These are phyloP conservation scores for Tetradesmus lagerheimii DNA, from an alignment of 139 green algal genomes.

Conservation along the genomic window DNA sequence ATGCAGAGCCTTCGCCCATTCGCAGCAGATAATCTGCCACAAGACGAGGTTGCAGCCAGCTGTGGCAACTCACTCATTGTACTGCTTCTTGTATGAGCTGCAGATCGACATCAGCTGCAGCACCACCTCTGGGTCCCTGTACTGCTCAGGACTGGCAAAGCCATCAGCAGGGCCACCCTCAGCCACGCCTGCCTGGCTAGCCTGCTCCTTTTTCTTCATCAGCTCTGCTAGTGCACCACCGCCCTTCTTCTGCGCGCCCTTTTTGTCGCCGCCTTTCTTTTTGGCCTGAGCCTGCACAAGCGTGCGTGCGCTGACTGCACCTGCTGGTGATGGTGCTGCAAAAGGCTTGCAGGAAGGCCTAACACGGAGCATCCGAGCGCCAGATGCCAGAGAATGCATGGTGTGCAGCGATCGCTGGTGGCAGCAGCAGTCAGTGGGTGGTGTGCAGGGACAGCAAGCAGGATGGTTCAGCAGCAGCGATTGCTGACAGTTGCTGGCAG, in stretches of 20 bases:
- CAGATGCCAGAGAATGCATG: neutral
- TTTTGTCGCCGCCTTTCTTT: constrained; percentile 36
- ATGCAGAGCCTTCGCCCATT: no score
- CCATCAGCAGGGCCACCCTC: neutral
- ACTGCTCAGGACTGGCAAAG: constrained; percentile 36
- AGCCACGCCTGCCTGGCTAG: neutral
- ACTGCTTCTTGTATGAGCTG: constrained; percentile 40
- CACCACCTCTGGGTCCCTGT: constrained; percentile 38
- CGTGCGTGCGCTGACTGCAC: neutral
- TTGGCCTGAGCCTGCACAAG: neutral
- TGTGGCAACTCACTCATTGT: constrained; percentile 38
- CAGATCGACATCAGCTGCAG: constrained; percentile 46
- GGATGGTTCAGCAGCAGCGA: neutral
- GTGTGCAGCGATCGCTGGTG: neutral
- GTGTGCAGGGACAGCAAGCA: no score
- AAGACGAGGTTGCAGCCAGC: neutral
- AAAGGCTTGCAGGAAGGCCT: neutral
- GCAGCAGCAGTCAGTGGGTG: neutral
- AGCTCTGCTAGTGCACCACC: constrained; percentile 46
- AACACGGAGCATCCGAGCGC: neutral
- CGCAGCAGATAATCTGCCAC: neutral
- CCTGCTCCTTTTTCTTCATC: constrained; percentile 54
- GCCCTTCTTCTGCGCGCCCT: constrained; percentile 47
- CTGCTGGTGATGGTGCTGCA: neutral
- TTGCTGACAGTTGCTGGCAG: no score